These are phyloP conservation scores for Nicotiana undulata DNA, from an alignment of 257 asterid genomes.

Conservation along the genomic window DNA sequence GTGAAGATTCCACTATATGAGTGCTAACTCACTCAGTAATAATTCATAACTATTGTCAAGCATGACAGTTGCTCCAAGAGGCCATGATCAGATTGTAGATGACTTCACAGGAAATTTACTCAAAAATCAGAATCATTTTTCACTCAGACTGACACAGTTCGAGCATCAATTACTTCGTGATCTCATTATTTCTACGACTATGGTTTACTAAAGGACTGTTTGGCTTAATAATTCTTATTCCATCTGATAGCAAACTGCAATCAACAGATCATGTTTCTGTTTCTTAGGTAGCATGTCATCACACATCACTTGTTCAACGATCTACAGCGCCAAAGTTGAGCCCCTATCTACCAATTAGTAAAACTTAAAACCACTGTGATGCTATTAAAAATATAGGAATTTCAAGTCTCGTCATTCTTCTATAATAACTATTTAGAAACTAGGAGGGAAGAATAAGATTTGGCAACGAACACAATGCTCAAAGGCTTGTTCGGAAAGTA, in stretches of 20 bases:
- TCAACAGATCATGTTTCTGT: neutral
- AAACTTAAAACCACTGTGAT: neutral
- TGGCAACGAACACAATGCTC: neutral
- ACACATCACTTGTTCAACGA: neutral
- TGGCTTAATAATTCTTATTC: neutral
- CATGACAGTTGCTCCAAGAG: neutral
- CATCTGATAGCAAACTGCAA: neutral
- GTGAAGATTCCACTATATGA: neutral
- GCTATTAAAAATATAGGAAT: neutral
- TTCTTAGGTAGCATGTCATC: neutral
- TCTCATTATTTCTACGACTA: neutral
- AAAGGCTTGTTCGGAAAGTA: too few species aligned
- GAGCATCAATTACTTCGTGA: neutral
- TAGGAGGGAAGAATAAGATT: neutral
- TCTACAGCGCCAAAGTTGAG: neutral
- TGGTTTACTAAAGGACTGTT: neutral
- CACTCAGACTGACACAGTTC: neutral
- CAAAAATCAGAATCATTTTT: neutral
- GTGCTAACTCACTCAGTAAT: neutral
- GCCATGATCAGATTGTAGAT: neutral
- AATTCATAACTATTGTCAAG: neutral
- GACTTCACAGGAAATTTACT: neutral
- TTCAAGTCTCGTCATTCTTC: neutral
- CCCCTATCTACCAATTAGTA: neutral
- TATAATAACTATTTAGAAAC: neutral